A percentile compares a stretch with the other conserved stretches of the same genome.
Conservation (phyloP, 306 rosid species). For the Fragaria ananassa region DNA sequence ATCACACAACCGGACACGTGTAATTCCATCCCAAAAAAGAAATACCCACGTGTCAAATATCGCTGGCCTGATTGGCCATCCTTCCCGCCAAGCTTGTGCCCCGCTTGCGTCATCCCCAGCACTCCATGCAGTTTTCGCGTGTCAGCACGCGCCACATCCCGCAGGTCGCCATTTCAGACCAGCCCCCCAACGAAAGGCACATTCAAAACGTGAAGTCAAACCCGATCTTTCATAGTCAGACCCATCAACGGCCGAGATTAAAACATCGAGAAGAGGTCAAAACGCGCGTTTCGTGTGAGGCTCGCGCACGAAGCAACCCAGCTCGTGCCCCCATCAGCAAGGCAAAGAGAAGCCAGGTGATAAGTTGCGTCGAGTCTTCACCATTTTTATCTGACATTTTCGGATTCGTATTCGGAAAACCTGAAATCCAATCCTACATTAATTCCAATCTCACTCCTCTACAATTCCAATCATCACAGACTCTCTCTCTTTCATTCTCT, state of each 20-base stretch:
- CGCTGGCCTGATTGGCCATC: conserved; percentile 11
- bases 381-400: too few species aligned
- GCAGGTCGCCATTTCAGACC: conserved; percentile 9
- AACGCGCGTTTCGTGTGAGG: conserved; percentile 21
- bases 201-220: neutral
- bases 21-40: neutral
- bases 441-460: neutral
- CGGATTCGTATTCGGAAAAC: neutral
- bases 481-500: neutral
- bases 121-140: conserved; percentile 43
- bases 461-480: neutral
- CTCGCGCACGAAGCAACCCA: conserved; percentile 29
- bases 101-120: conserved; percentile 24
- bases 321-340: conserved; percentile 34
- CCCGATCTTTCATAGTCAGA: neutral
- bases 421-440: neutral
- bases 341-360: neutral
- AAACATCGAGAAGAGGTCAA: neutral
- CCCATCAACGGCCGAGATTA: neutral
- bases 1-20: neutral
- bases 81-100: conserved; percentile 19
- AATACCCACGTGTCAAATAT: neutral
- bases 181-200: neutral
- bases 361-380: too few species aligned
- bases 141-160: conserved; percentile 24